Evolutionary conservation across 1,139 yeast species (phyloP).

Genomic region (Taphrina deformans): DNA sequence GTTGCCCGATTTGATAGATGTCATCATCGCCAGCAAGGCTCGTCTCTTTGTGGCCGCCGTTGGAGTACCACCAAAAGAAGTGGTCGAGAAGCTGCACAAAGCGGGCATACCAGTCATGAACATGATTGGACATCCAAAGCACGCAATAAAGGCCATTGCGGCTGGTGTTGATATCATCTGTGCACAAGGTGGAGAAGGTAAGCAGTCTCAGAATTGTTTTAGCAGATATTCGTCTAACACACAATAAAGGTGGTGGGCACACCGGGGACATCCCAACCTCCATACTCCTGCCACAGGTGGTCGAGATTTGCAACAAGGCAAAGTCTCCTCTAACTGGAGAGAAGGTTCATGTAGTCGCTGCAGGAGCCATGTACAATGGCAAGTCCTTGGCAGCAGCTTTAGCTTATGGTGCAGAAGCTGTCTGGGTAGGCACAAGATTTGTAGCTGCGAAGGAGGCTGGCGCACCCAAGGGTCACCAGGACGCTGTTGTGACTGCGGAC

Average conservation of each 20-base stretch:
- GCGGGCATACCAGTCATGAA: conserved; percentile 52
- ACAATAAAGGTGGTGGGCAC: conserved; percentile 52
- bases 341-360: conserved; percentile 48
- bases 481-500: conserved; percentile 40
- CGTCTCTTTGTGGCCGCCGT: conserved; percentile 47
- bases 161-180: conserved; percentile 51
- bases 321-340: conserved; percentile 41
- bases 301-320: conserved; percentile 45
- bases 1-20: conserved; percentile 40
- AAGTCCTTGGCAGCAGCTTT: conserved; percentile 45
- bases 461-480: conserved; percentile 41
- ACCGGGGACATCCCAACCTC: conserved; percentile 43
- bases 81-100: conserved; percentile 50
- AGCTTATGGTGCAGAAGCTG: conserved; percentile 51
- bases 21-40: conserved; percentile 41
- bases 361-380: conserved; percentile 52
- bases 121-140: conserved; percentile 53
- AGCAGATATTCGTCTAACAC: not conserved
- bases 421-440: conserved; percentile 48
- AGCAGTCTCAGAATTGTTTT: not conserved
- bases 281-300: conserved; percentile 46
- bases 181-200: conserved; percentile 52
- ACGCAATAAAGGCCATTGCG: conserved; percentile 48
- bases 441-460: conserved; percentile 43
- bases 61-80: conserved; percentile 49